These are phyloP conservation scores for Zostera marina DNA, from an alignment of 116 monocot genomes.

Conservation along the genomic window DNA sequence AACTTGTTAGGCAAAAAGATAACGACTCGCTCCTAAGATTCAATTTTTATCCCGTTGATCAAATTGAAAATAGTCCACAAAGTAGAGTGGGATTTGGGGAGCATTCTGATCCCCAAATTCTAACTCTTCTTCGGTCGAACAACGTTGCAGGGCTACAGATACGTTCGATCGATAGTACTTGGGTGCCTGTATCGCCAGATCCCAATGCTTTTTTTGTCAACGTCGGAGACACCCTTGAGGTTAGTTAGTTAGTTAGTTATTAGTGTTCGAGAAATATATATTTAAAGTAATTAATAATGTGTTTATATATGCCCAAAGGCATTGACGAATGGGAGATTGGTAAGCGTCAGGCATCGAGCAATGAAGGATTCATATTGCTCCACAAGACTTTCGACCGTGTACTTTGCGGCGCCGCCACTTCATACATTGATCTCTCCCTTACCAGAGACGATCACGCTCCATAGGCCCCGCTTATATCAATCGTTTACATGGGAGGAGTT, in stretches of 20 bases:
- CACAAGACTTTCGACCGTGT: slow-evolving; percentile 62
- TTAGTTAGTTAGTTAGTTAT: too few species aligned
- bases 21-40: slow-evolving; percentile 76
- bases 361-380: slow-evolving; percentile 21
- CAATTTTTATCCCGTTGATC: slow-evolving; percentile 48
- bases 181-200: slow-evolving; percentile 62
- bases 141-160: slow-evolving; percentile 72
- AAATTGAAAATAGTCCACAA: not conserved
- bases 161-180: slow-evolving; percentile 9
- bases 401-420: slow-evolving; percentile 57
- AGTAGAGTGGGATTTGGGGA: slow-evolving; percentile 72
- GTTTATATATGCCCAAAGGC: slow-evolving; percentile 20
- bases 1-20: slow-evolving; percentile 34
- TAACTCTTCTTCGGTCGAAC: slow-evolving; percentile 67
- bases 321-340: slow-evolving; percentile 77
- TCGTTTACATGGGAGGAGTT: slow-evolving; percentile 86
- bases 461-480: slow-evolving; percentile 26
- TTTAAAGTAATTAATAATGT: too few species aligned
- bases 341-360: slow-evolving; percentile 78
- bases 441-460: slow-evolving; percentile 38
- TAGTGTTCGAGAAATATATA: too few species aligned
- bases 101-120: slow-evolving; percentile 84
- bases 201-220: slow-evolving; percentile 47
- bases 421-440: slow-evolving; percentile 41
- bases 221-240: slow-evolving; percentile 78